phyloP scores from a whole-genome alignment of 345 rosid genomes.

The Populus euphratica region DNA sequence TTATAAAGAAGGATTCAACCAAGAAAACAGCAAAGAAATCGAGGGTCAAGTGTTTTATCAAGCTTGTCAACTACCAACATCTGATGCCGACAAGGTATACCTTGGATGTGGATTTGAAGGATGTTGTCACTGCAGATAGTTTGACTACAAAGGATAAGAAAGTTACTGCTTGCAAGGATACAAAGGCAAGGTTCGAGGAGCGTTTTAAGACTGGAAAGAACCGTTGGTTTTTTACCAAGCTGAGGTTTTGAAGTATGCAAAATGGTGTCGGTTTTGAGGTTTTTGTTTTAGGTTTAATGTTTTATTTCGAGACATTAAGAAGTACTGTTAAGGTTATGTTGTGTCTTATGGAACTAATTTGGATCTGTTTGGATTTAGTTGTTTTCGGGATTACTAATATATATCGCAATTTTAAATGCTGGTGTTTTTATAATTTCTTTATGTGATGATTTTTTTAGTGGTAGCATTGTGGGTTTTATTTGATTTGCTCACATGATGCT shows the following conservation, averaged over 20 bases:
- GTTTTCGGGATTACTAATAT: background rate
- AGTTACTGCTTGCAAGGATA: slow-evolving; percentile 18
- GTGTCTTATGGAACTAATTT: background rate
- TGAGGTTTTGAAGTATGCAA: slow-evolving; percentile 16
- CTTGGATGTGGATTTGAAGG: slow-evolving; percentile 29
- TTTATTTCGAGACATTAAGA: background rate
- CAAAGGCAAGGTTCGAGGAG: slow-evolving; percentile 23
- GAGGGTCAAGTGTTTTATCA: slow-evolving; percentile 25
- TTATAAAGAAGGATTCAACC: slow-evolving; percentile 21
- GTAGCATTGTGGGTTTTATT: background rate
- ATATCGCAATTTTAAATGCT: background rate
- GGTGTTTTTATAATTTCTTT: background rate
- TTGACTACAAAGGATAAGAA: slow-evolving; percentile 22
- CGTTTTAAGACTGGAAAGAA: slow-evolving; percentile 31
- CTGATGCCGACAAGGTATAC: slow-evolving; percentile 28
- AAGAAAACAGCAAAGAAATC: slow-evolving; percentile 29
- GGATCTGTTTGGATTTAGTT: background rate
- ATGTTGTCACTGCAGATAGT: background rate
- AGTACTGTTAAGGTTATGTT: background rate
- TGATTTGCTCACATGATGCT: background rate
- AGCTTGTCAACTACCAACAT: slow-evolving; percentile 26
- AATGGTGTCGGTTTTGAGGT: background rate
- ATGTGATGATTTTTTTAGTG: background rate
- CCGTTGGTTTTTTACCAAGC: slow-evolving; percentile 31
- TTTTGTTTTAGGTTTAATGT: background rate